phyloP scores from a whole-genome alignment of 495 filamentous ascomycete species.

The Cryomyces antarcticus region DNA sequence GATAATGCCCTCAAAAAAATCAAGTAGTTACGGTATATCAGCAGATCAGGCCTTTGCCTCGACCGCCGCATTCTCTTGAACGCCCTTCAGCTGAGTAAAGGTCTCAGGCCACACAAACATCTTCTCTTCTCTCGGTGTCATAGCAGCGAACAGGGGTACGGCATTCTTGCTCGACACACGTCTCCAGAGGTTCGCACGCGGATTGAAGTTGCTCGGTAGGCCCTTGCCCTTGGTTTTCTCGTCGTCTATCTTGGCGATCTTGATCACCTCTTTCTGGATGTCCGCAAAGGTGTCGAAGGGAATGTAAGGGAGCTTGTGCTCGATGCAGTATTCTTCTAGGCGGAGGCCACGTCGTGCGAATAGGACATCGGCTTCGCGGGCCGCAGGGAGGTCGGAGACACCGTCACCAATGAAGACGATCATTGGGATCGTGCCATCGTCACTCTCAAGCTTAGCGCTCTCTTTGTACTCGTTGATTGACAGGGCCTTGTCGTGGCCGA shows the following conservation, averaged over 20 bases:
- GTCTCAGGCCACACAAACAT: conserved; percentile 45
- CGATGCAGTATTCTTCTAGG: conserved; percentile 49
- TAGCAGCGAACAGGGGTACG: conserved; percentile 34
- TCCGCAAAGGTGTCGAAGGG: conserved; percentile 49
- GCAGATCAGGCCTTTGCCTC: no score
- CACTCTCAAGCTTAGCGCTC: conserved; percentile 29
- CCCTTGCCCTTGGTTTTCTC: conserved; percentile 44
- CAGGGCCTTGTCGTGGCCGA: conserved; percentile 51
- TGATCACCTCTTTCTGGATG: conserved; percentile 41
- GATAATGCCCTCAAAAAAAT: no score
- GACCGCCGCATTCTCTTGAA: no score
- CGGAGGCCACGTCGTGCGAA: conserved; percentile 49
- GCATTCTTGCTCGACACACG: conserved; percentile 37
- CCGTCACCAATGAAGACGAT: conserved; percentile 62
- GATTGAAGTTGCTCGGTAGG: conserved; percentile 43
- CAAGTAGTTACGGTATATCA: no score
- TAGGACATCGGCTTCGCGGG: conserved; percentile 50
- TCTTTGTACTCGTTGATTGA: conserved; percentile 40
- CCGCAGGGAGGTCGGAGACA: conserved; percentile 49
- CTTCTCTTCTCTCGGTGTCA: conserved; percentile 39
- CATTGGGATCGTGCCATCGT: conserved; percentile 42
- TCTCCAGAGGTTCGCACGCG: conserved; percentile 52
- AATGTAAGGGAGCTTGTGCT: conserved; percentile 41
- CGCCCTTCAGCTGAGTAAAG: not conserved
- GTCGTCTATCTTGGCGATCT: conserved; percentile 38